A percentile compares a stretch with the other conserved stretches of the same genome.
Evolutionary conservation across 1,284 basidiomycete species (phyloP).

Genomic region (Naganishia sp.): DNA sequence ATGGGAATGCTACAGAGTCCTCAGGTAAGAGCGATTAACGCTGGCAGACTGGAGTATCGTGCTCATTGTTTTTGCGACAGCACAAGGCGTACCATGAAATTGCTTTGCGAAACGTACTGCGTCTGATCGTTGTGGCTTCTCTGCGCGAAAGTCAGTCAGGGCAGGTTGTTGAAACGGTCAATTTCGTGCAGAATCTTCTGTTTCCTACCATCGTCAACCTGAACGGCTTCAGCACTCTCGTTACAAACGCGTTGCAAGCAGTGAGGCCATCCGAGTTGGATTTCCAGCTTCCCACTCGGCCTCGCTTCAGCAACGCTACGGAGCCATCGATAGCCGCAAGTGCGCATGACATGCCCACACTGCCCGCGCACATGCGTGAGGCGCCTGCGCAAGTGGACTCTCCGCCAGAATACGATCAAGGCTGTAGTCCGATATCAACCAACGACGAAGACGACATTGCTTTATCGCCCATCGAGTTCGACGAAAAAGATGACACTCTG

Average conservation of each 20-base stretch:
- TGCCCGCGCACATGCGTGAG: background rate
- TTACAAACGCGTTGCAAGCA: slow-evolving; percentile 14
- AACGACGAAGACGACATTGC: slow-evolving; percentile 18
- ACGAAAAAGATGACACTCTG: slow-evolving; percentile 64
- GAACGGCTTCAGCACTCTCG: slow-evolving; percentile 20
- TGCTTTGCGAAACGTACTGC: slow-evolving; percentile 18
- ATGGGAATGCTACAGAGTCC: slow-evolving; percentile 28
- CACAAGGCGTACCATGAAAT: slow-evolving; percentile 27
- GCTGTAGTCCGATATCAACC: slow-evolving; percentile 2
- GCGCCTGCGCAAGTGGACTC: background rate
- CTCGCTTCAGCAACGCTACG: background rate
- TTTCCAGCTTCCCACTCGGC: slow-evolving; percentile 1
- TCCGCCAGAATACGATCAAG: background rate
- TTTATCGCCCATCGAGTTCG: slow-evolving; percentile 50
- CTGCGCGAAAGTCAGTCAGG: slow-evolving; percentile 5
- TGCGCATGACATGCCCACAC: background rate
- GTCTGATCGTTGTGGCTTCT: slow-evolving; percentile 11
- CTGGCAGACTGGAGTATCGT: background rate
- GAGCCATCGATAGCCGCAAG: background rate
- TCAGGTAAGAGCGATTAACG: slow-evolving; percentile 10
- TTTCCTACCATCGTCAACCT: slow-evolving; percentile 16
- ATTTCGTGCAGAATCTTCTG: slow-evolving; percentile 18
- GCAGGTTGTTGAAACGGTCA: slow-evolving; percentile 2
- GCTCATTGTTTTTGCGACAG: background rate
- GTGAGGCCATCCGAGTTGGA: slow-evolving; percentile 21